Percentiles rank a stretch among this genome's conserved stretches.
phyloP scores from a whole-genome alignment of 148 eudicot genomes.

The Simmondsia chinensis region DNA sequence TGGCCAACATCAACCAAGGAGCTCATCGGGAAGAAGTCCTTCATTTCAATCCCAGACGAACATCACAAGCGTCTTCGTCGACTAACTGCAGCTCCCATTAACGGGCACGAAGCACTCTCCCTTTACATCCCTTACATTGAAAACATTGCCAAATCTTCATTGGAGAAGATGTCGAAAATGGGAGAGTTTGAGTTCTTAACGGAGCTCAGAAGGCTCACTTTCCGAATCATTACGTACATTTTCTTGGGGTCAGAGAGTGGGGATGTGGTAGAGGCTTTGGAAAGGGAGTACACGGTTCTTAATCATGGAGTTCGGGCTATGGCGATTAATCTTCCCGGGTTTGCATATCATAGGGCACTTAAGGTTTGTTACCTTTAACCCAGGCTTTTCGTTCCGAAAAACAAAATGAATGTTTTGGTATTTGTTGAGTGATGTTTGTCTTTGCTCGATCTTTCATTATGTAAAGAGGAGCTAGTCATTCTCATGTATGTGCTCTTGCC shows the following conservation, averaged over 20 bases:
- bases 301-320: slow-evolving; percentile 76
- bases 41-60: slow-evolving; percentile 47
- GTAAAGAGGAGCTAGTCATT: too few species aligned
- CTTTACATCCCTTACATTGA: slow-evolving; percentile 58
- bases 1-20: slow-evolving; percentile 68
- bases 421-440: too few species aligned
- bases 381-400: too few species aligned
- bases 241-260: slow-evolving; percentile 77
- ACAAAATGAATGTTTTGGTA: too few species aligned
- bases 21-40: slow-evolving; percentile 75
- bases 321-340: slow-evolving; percentile 83
- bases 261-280: slow-evolving; percentile 46
- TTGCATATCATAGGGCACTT: slow-evolving; percentile 68
- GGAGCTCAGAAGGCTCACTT: slow-evolving; percentile 56
- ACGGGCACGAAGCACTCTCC: slow-evolving; percentile 80
- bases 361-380: too few species aligned
- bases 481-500: too few species aligned
- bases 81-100: slow-evolving; percentile 76
- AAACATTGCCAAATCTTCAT: slow-evolving; percentile 30
- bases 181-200: slow-evolving; percentile 77
- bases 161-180: slow-evolving; percentile 61
- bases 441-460: too few species aligned
- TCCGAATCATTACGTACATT: slow-evolving; percentile 65
- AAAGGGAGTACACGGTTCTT: slow-evolving; percentile 53
- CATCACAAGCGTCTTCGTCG: slow-evolving; percentile 76